These are phyloP conservation scores for Coccomyxa sp. DNA, from an alignment of 139 green algal genomes.

Conservation along the genomic window DNA sequence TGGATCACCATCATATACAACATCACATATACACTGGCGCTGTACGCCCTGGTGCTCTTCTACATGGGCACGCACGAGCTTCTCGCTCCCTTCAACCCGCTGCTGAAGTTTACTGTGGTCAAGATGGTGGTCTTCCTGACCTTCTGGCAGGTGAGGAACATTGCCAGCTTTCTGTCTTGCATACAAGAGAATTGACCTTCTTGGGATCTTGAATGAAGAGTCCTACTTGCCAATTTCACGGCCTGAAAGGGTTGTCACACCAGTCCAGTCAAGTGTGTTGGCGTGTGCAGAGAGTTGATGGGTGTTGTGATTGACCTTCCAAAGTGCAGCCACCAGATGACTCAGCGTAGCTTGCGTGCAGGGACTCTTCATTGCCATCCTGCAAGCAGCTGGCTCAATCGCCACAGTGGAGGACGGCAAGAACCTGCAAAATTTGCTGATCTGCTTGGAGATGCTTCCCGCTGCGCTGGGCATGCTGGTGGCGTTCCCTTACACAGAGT, in stretches of 20 bases:
- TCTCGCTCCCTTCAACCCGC: slow-evolving; percentile 85
- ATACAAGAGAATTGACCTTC: too few species aligned
- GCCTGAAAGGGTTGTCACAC: too few species aligned
- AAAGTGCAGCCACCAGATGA: too few species aligned
- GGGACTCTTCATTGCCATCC: slow-evolving; percentile 70
- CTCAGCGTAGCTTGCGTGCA: slow-evolving; percentile 22
- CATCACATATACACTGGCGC: slow-evolving; percentile 85
- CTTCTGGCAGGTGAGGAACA: slow-evolving; percentile 86
- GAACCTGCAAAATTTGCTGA: slow-evolving; percentile 90
- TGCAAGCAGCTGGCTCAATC: slow-evolving; percentile 45
- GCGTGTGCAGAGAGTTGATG: too few species aligned
- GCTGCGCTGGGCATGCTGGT: slow-evolving; percentile 74
- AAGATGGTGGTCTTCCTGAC: slow-evolving; percentile 97
- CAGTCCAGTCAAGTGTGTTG: too few species aligned
- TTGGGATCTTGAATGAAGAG: too few species aligned
- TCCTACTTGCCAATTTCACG: too few species aligned
- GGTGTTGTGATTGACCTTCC: too few species aligned
- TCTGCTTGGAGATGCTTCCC: slow-evolving; percentile 93
- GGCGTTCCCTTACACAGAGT: slow-evolving; percentile 88
- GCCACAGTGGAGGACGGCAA: slow-evolving; percentile 48
- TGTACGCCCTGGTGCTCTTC: slow-evolving; percentile 93
- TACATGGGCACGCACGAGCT: slow-evolving; percentile 91
- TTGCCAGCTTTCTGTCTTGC: neutral
- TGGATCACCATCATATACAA: slow-evolving; percentile 93
- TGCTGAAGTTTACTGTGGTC: slow-evolving; percentile 94